A percentile compares a stretch with the other conserved stretches of the same genome.
Evolutionary conservation across 2,329 filamentous ascomycete species (phyloP).

Genomic region (Neopestalotiopsis rosae): DNA sequence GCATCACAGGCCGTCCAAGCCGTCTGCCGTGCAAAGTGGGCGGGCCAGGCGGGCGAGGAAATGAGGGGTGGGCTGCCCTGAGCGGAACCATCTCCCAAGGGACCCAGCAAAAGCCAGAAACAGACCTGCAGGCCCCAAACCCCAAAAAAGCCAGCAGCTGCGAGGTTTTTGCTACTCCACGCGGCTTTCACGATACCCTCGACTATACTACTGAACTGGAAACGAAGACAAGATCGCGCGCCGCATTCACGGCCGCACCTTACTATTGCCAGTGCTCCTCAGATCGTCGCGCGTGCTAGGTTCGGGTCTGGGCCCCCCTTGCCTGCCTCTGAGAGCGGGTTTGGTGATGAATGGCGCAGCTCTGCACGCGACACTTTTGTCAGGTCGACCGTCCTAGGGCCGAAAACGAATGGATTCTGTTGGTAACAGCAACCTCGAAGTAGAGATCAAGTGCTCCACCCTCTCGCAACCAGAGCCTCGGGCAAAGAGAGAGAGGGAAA

Average conservation of each 20-base stretch:
- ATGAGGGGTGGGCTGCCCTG: conserved; percentile 1
- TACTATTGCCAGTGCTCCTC: neutral
- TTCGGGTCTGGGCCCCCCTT: conserved; percentile 5
- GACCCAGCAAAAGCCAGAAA: neutral
- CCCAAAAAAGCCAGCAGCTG: neutral
- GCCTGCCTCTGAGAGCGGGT: neutral
- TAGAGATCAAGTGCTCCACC: neutral
- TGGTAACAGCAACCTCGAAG: conserved; percentile 9
- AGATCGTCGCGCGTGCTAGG: conserved; percentile 6
- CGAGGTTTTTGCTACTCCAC: neutral
- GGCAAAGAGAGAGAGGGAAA: conserved; percentile 1
- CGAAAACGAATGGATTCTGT: conserved; percentile 13
- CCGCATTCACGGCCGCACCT: neutral
- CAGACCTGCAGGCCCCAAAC: neutral
- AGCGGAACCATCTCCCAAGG: neutral
- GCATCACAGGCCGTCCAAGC: conserved; percentile 8
- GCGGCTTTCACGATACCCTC: conserved; percentile 5
- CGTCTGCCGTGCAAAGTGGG: conserved; percentile 8
- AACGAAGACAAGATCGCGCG: neutral
- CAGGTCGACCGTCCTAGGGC: neutral
- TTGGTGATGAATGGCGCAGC: conserved; percentile 1
- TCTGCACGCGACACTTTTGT: conserved; percentile 7
- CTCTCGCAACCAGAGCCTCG: conserved; percentile 10
- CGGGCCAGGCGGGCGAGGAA: neutral
- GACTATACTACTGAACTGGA: conserved; percentile 3